phyloP scores from a whole-genome alignment of 768 basidiomycete species.

The Cyclocybe cylindracea region DNA sequence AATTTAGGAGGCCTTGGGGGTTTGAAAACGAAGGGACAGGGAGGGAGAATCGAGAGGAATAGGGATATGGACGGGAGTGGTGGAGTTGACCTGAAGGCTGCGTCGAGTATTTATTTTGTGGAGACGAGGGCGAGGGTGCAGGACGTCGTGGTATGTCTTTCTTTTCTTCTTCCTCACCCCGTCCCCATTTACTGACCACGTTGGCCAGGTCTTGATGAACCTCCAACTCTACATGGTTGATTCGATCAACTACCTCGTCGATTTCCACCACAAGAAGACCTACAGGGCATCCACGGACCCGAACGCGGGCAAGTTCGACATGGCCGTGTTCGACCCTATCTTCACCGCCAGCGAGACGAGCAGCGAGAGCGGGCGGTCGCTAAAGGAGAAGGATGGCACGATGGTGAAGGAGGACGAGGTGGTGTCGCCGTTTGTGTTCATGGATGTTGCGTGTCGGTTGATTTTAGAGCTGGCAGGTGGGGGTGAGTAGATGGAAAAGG shows the following conservation, averaged over 20 bases:
- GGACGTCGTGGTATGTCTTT: conserved; percentile 80
- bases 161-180: conserved; percentile 3
- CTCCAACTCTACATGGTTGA: conserved; percentile 97
- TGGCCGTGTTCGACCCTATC: conserved; percentile 49
- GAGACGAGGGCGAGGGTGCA: conserved; percentile 90
- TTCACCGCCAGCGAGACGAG: conserved; percentile 46
- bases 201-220: conserved; percentile 86
- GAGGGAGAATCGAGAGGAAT: conserved; percentile 59
- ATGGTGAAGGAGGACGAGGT: conserved; percentile 58
- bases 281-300: conserved; percentile 74
- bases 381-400: conserved; percentile 50
- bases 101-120: conserved; percentile 86
- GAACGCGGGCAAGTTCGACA: conserved; percentile 72
- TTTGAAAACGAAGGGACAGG: conserved; percentile 31
- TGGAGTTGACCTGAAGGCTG: conserved; percentile 64
- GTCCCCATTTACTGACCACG: no score
- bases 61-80: conserved; percentile 61
- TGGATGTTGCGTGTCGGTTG: conserved; percentile 92
- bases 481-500: conserved; percentile 24
- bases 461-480: conserved; percentile 91
- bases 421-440: conserved; percentile 89
- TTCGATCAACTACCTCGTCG: conserved; percentile 93
- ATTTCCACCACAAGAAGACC: conserved; percentile 97
- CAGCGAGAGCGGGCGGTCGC: conserved; percentile 54
- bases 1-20: conserved; percentile 74